These are phyloP conservation scores for Penicillium psychrosexuale DNA, from an alignment of 2,329 filamentous ascomycete species.

Conservation along the genomic window DNA sequence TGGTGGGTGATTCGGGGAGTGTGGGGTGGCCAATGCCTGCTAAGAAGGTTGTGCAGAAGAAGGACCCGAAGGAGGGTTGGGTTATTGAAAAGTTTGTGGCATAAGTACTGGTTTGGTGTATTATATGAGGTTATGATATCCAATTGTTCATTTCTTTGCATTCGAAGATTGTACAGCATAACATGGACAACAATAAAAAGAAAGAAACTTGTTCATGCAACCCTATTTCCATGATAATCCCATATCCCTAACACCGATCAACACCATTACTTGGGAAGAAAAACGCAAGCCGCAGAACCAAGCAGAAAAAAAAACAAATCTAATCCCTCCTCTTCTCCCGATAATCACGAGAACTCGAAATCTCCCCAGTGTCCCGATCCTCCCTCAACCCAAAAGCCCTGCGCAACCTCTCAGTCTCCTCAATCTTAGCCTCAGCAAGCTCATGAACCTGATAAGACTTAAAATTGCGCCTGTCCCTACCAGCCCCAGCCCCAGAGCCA, in stretches of 20 bases:
- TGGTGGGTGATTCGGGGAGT: conserved; percentile 66
- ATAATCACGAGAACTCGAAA: conserved; percentile 24
- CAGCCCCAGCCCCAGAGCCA: conserved; percentile 5
- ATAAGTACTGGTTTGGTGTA: conserved; percentile 20
- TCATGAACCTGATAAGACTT: conserved; percentile 96
- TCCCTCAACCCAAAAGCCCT: conserved; percentile 82
- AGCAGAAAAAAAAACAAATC: background rate
- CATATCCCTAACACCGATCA: background rate
- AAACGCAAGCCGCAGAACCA: background rate
- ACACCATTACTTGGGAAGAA: background rate
- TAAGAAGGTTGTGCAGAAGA: conserved; percentile 78
- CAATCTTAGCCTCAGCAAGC: conserved; percentile 90
- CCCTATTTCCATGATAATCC: background rate
- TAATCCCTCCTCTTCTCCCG: conserved; percentile 19
- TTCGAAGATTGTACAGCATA: background rate
- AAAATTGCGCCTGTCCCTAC: conserved; percentile 51
- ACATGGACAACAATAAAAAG: background rate
- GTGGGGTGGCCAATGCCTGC: conserved; percentile 81
- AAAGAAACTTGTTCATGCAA: conserved; percentile 1
- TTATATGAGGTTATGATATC: conserved; percentile 26
- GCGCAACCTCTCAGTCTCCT: conserved; percentile 85
- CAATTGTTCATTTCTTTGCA: conserved; percentile 8
- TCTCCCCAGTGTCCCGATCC: conserved; percentile 80
- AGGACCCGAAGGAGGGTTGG: conserved; percentile 71
- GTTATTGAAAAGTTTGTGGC: conserved; percentile 58